Percentiles rank a stretch among this genome's conserved stretches.
Conservation (phyloP, 495 filamentous ascomycete species). For the Hypoxylon perforatum region DNA sequence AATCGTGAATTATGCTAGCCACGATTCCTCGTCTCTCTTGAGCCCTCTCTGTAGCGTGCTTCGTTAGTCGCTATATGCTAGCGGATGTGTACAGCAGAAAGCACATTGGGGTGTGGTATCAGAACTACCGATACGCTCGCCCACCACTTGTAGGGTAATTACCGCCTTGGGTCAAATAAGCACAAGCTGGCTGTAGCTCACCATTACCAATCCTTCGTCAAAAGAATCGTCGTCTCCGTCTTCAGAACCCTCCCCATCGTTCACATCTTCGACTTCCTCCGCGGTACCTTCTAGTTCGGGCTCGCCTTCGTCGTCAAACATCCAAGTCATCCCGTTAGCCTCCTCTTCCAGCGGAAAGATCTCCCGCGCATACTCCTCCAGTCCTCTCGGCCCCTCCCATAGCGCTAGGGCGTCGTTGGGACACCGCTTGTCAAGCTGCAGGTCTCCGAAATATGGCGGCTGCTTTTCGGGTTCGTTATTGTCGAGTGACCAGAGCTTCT, state of each 20-base stretch:
- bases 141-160: background rate
- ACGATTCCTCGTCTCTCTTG: constrained; percentile 62
- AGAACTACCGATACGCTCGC: background rate
- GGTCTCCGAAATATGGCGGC: constrained; percentile 65
- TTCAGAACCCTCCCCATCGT: constrained; percentile 40
- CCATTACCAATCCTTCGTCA: constrained; percentile 61
- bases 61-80: constrained; percentile 9
- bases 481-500: constrained; percentile 69
- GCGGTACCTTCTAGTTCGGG: constrained; percentile 28
- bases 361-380: constrained; percentile 96
- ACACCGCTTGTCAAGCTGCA: constrained; percentile 66
- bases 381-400: constrained; percentile 90
- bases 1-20: constrained; percentile 54
- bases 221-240: constrained; percentile 51
- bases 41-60: constrained; percentile 45
- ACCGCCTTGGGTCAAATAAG: background rate
- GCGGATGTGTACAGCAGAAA: background rate
- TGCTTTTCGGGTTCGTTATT: constrained; percentile 65
- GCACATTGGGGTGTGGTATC: background rate
- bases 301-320: constrained; percentile 64
- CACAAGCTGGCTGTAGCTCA: constrained; percentile 3
- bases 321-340: constrained; percentile 93
- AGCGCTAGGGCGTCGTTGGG: constrained; percentile 78
- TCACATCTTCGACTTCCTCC: constrained; percentile 42
- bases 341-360: constrained; percentile 95